phyloP scores from a whole-genome alignment of 306 rosid genomes.

The Prunus salicina region DNA sequence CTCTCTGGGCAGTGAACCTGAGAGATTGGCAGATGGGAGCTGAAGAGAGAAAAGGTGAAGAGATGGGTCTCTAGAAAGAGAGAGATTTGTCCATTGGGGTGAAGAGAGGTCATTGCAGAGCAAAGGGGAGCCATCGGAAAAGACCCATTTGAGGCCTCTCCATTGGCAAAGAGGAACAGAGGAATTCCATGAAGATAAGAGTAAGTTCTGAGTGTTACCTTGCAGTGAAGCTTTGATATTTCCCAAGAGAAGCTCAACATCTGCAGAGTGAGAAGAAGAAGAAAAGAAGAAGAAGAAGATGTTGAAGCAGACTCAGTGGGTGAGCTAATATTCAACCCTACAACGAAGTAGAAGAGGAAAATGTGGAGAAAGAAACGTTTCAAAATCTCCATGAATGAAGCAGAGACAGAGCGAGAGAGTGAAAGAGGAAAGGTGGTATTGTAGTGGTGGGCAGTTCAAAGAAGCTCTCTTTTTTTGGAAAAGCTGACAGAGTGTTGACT shows the following conservation, averaged over 20 bases:
- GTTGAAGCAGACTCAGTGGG: conserved; percentile 16
- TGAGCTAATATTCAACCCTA: not conserved
- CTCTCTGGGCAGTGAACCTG: conserved; percentile 88
- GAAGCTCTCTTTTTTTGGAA: conserved; percentile 42
- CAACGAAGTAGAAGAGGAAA: conserved; percentile 29
- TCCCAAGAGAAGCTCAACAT: conserved; percentile 66
- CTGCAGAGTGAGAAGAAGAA: conserved; percentile 44
- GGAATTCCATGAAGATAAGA: conserved; percentile 80
- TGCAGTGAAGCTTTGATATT: conserved; percentile 72
- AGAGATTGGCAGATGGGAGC: conserved; percentile 91
- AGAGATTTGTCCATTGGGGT: conserved; percentile 76
- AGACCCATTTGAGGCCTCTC: conserved; percentile 95
- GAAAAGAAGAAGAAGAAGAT: not conserved
- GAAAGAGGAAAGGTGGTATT: conserved; percentile 7
- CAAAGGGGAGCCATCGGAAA: conserved; percentile 56
- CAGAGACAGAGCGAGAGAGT: conserved; percentile 20
- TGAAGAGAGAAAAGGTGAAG: conserved; percentile 72
- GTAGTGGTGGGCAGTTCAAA: conserved; percentile 34
- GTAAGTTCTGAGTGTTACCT: conserved; percentile 62
- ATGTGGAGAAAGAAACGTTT: conserved; percentile 38
- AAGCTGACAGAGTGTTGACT: conserved; percentile 82
- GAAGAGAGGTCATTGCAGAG: conserved; percentile 65
- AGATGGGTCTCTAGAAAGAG: conserved; percentile 67
- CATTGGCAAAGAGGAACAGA: conserved; percentile 83
- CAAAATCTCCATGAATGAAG: conserved; percentile 46